Conservation (phyloP, 164 flowering plant species). For the Chloranthus sessilifolius region DNA sequence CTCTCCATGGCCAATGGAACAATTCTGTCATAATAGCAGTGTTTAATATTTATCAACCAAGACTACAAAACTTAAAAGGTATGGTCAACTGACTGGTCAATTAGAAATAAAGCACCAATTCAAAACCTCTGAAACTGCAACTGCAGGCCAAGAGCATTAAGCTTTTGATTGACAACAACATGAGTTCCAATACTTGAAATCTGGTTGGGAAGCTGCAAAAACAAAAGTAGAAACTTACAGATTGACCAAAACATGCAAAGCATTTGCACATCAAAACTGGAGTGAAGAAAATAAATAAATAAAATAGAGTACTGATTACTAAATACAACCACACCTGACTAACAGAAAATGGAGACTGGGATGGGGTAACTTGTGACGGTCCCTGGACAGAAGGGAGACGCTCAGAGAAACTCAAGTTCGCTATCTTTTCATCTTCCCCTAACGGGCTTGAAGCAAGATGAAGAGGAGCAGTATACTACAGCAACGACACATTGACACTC, state of each 20-base stretch:
- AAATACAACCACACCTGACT: slow-evolving; percentile 52
- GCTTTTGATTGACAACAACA: slow-evolving; percentile 73
- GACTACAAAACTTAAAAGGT: background rate
- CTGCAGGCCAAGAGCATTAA: slow-evolving; percentile 60
- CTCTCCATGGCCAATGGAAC: slow-evolving; percentile 89
- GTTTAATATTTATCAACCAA: background rate
- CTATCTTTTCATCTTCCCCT: slow-evolving; percentile 80
- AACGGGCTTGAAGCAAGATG: slow-evolving; percentile 55
- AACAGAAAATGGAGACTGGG: slow-evolving; percentile 57
- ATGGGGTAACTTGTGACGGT: slow-evolving; percentile 48
- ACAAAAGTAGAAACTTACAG: slow-evolving; percentile 9
- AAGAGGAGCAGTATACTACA: slow-evolving; percentile 59
- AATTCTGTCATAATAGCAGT: slow-evolving; percentile 41
- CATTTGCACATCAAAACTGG: background rate
- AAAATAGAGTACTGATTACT: background rate
- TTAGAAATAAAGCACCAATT: slow-evolving; percentile 5
- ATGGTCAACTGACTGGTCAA: background rate
- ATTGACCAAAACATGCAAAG: slow-evolving; percentile 1
- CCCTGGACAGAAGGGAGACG: slow-evolving; percentile 78
- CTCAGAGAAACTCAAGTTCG: slow-evolving; percentile 61
- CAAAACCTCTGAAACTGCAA: slow-evolving; percentile 81
- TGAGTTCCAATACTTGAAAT: slow-evolving; percentile 75
- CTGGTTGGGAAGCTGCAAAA: slow-evolving; percentile 60
- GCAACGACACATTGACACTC: slow-evolving; percentile 10
- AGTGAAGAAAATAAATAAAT: background rate